phyloP scores from a whole-genome alignment of 2,329 filamentous ascomycete genomes.

The Pseudogymnoascus sp. region DNA sequence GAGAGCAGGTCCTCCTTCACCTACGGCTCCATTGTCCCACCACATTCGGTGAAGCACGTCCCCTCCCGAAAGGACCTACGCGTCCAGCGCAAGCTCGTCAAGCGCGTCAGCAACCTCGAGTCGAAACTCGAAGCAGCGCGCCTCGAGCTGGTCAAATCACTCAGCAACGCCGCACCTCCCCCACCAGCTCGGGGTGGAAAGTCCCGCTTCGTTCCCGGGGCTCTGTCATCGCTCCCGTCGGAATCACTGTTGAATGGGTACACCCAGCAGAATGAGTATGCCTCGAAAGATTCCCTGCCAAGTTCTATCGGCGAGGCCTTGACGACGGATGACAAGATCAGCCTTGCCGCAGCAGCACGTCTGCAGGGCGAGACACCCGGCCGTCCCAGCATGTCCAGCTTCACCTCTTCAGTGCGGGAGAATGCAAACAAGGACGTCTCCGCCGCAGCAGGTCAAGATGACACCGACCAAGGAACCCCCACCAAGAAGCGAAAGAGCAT shows the following conservation, averaged over 20 bases:
- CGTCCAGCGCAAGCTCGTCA: constrained; percentile 49
- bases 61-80: constrained; percentile 50
- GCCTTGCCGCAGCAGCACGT: neutral
- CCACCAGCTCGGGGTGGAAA: constrained; percentile 25
- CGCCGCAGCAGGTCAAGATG: neutral
- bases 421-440: neutral
- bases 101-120: constrained; percentile 55
- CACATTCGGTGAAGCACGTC: constrained; percentile 21
- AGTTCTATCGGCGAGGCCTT: neutral
- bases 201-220: constrained; percentile 35
- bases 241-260: constrained; percentile 37
- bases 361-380: neutral
- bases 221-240: constrained; percentile 38
- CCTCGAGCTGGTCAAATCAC: constrained; percentile 39
- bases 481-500: neutral
- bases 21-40: neutral
- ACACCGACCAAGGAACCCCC: neutral
- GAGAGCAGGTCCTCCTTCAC: neutral
- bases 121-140: constrained; percentile 48
- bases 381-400: neutral
- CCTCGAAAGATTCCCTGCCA: neutral
- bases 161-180: constrained; percentile 28
- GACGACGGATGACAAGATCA: neutral
- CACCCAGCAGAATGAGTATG: neutral
- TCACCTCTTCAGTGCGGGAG: neutral